Evolutionary conservation across 768 basidiomycete genomes (phyloP), one percentile per base, ranked within the genome.

Genomic region (Rhodocollybia butyracea): DNA sequence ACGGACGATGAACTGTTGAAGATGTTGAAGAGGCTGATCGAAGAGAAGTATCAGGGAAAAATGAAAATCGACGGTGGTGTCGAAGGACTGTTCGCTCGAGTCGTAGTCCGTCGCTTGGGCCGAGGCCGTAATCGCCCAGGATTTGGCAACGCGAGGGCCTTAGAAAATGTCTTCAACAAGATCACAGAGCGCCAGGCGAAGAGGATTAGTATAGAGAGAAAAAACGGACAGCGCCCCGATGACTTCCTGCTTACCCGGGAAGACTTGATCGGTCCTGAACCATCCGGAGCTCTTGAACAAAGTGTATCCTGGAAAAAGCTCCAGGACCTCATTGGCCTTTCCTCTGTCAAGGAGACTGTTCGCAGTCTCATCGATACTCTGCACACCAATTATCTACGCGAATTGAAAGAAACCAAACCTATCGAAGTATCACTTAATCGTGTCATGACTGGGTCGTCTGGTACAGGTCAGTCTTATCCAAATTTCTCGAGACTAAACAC

Each of bases 371-470:
- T 78, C 32, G 66, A 62, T 31, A 59, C 70, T n/a, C 51, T 77
- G 29, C 55, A 67, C 34, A 64, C 61, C 29, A 78, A 78, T 51
- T 79, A 79, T 40, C 58, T 70, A 7, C 73, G 76, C 2, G 76
- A 78, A 55, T 63, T 78, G 39, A 47, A 58, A 47, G 78, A 78
- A 53, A 69, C 70, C 57, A 64, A 76, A 31, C 76, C 74, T 0
- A 55, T 73, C 13, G 62, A 70, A 53, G 64, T 73, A 53, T 71
- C 77, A 32, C 61, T 78, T 46, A 79, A 78, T 51, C 66, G 82
- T 17, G 80, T 84, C 0, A 86, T 88, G 66, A 61, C 85, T 27
- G 87, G 87, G 1, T 79, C 80, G 12, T 87, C 86, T 5, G 86
- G 86, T 2, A 87, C 86, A 0, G 87, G 87, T 0, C n/a, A n/a